These are phyloP conservation scores for Xerocomus potaroensis DNA, from an alignment of 768 basidiomycete genomes.

Conservation along the genomic window DNA sequence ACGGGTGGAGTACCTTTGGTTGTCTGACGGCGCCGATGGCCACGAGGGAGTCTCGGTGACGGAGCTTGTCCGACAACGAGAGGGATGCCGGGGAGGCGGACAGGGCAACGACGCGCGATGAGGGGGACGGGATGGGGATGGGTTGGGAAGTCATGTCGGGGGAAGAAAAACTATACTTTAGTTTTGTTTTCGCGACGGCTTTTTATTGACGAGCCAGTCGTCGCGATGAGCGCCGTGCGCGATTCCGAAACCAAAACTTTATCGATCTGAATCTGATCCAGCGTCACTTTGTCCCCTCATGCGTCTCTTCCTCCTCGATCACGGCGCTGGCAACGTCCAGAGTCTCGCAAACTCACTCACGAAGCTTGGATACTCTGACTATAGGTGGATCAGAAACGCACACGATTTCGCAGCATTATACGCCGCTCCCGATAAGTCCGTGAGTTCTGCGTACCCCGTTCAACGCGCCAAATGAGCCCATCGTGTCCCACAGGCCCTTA, in stretches of 20 bases:
- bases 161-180: constrained; percentile 2
- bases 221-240: no score
- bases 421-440: constrained; percentile 43
- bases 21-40: constrained; percentile 40
- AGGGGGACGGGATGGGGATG: constrained; percentile 38
- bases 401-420: constrained; percentile 67
- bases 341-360: constrained; percentile 89
- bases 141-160: constrained; percentile 42
- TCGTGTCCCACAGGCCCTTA: constrained; percentile 60
- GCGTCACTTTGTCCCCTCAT: constrained; percentile 23
- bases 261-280: no score
- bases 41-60: constrained; percentile 31
- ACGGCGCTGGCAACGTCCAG: constrained; percentile 93
- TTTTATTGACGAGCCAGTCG: no score
- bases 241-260: no score
- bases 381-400: constrained; percentile 81
- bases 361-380: constrained; percentile 72
- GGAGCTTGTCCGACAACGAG: constrained; percentile 46
- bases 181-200: constrained; percentile 9
- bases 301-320: constrained; percentile 87
- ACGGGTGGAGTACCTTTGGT: constrained; percentile 73
- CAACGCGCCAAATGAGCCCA: constrained; percentile 8
- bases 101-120: constrained; percentile 38
- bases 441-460: constrained; percentile 43
- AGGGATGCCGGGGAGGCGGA: constrained; percentile 49